Base-by-base conservation (phyloP, 2,329 filamentous ascomycete species). In the Aspergillus melleus region DNA sequence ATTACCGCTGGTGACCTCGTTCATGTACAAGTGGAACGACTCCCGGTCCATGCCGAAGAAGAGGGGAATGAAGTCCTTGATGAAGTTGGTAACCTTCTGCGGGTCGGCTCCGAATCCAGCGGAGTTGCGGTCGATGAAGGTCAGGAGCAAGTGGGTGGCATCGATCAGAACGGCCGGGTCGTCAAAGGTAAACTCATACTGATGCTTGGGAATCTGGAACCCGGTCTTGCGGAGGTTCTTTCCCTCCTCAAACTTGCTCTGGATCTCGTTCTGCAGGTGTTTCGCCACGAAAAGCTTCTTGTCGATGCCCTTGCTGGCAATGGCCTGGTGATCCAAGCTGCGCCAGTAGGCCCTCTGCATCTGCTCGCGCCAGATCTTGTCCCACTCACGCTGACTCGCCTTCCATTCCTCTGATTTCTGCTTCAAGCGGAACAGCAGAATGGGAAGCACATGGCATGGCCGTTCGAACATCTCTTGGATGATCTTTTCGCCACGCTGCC, bases 401-500 rank as follows among this genome's bases (percentile, higher is more conserved):
- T 96, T 92, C 95, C 95, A 99, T 70, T 98, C 93, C 75, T 99
- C 95, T 49, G 96, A 89, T 74, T 98, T 97, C 70, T 96, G 91
- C 79, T 98, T 98, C 68, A 99, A 84, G 12, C 95, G 87, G 54
- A 91, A 89, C 61, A 99, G 81, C 29, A 99, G 85, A 42, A 98
- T 88, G 0, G 95, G 95, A 2, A 99, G 87, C 3, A 98, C 93
- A 44, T 88, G 88, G 70, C 90, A 93, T 0, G 95, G 95, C 57
- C 90, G 85, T 47, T 83, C 83, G 73, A 96, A 96, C 79, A 99
- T 88, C 70, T 96, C 90, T 54, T 90, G 88, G 57, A 96, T 91
- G 51, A 98, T 92, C 55, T 92, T 88, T 47, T 88, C 87, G 14
- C 95, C 95, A 64, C 88, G 88, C 51, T 96, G 92, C 9, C 86